Evolutionary conservation across 2,329 filamentous ascomycete genomes (phyloP).

Genomic region (Pseudopithomyces chartarum): DNA sequence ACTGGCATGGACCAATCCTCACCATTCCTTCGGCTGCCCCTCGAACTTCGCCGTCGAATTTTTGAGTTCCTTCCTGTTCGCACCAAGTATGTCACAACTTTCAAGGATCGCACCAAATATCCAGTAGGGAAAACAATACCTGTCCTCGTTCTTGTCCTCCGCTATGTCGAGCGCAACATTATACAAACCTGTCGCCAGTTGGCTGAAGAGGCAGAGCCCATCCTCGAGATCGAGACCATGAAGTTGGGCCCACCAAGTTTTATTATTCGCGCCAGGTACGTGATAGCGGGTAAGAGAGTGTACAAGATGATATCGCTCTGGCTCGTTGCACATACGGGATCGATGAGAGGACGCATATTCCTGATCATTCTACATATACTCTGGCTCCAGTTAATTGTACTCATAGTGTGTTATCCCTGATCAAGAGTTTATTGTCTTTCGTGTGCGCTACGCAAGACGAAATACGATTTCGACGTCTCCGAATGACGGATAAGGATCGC

Average conservation of each 20-base stretch:
- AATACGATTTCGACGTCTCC: background rate
- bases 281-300: too few species aligned
- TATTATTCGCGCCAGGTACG: background rate
- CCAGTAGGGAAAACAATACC: background rate
- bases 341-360: too few species aligned
- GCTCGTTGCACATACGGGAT: too few species aligned
- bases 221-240: constrained; percentile 6
- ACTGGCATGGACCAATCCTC: too few species aligned
- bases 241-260: constrained; percentile 3
- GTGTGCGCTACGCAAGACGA: background rate
- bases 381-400: too few species aligned
- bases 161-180: constrained; percentile 2
- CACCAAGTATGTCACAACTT: background rate
- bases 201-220: constrained; percentile 1
- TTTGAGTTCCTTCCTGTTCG: constrained; percentile 1
- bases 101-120: background rate
- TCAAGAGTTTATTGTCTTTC: background rate
- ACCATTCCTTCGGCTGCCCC: background rate
- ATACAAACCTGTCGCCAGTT: constrained; percentile 2
- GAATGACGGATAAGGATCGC: background rate
- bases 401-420: background rate
- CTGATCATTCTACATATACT: too few species aligned
- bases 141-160: constrained; percentile 1
- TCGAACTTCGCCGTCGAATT: background rate
- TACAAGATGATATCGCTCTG: too few species aligned